These are phyloP conservation scores for Hamamelis virginiana DNA, from an alignment of 164 flowering plant species.

Conservation along the genomic window DNA sequence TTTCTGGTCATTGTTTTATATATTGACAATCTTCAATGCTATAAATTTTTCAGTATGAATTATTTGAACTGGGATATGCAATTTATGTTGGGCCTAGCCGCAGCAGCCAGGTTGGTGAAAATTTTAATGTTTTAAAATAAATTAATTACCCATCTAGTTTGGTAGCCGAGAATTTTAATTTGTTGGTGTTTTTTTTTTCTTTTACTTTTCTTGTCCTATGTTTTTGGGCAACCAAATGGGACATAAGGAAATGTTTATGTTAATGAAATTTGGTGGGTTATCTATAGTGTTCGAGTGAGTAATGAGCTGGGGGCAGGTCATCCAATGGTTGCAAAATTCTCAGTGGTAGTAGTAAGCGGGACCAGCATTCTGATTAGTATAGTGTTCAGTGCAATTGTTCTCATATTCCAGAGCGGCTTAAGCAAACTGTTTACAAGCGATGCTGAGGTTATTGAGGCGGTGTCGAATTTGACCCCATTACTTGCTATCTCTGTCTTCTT, in stretches of 20 bases:
- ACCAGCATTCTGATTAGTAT: conserved; percentile 57
- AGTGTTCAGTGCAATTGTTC: conserved; percentile 42
- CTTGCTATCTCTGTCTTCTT: conserved; percentile 63
- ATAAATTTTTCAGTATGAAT: conserved; percentile 52
- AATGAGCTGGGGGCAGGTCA: conserved; percentile 76
- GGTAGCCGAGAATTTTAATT: too few relatives aligned
- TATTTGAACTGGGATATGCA: conserved; percentile 69
- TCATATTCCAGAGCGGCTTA: conserved; percentile 39
- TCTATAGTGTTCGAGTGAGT: conserved; percentile 68
- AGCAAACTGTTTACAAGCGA: conserved; percentile 54
- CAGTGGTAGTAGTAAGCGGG: conserved; percentile 57
- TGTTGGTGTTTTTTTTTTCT: background rate
- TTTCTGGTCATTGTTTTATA: too few relatives aligned
- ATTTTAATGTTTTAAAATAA: background rate
- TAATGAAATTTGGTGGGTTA: background rate
- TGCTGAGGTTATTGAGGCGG: conserved; percentile 46
- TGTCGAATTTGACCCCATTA: conserved; percentile 53
- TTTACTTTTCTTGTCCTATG: too few relatives aligned
- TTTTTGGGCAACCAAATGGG: background rate
- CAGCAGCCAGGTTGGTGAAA: conserved; percentile 60
- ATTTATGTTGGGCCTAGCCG: conserved; percentile 63
- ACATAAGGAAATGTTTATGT: background rate
- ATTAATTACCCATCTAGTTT: background rate
- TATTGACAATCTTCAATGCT: background rate
- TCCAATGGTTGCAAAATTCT: conserved; percentile 55